Evolutionary conservation across 1,284 basidiomycete genomes (phyloP).

Genomic region (Leccinum ponderosum): DNA sequence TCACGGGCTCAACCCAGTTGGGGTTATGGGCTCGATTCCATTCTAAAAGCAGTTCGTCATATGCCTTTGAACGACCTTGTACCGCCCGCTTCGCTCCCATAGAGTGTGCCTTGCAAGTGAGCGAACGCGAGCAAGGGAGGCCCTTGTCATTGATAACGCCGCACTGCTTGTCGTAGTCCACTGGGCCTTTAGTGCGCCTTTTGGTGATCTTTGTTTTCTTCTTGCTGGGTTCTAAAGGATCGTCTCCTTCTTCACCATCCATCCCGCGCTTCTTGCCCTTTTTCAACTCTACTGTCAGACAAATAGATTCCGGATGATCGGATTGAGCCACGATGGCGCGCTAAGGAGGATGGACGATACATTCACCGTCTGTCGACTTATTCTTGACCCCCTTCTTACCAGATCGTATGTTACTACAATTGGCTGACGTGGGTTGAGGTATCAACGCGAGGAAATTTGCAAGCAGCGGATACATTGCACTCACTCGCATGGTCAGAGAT

Average conservation of each 20-base stretch:
- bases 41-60: conserved; percentile 88
- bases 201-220: conserved; percentile 81
- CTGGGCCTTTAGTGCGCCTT: conserved; percentile 78
- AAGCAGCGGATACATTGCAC: conserved; percentile 21
- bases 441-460: conserved; percentile 1
- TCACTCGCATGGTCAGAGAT: conserved; percentile 74
- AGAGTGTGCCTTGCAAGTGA: conserved; percentile 98
- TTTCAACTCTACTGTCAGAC: conserved; percentile 29
- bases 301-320: not conserved
- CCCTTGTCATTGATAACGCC: conserved; percentile 98
- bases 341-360: conserved; percentile 31
- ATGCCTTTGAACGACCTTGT: conserved; percentile 80
- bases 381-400: conserved; percentile 36
- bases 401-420: conserved; percentile 34
- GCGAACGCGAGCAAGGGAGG: conserved; percentile 91
- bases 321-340: conserved; percentile 13
- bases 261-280: conserved; percentile 73
- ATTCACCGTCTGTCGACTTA: conserved; percentile 44
- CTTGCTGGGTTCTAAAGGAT: conserved; percentile 59
- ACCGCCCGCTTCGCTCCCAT: conserved; percentile 97
- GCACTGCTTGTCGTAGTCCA: conserved; percentile 92
- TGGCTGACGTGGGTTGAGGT: conserved; percentile 21
- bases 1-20: conserved; percentile 91
- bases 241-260: conserved; percentile 60
- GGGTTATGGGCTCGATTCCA: conserved; percentile 94